These are phyloP conservation scores for Sporisorium iseilematis-ciliati DNA, from an alignment of 1,284 basidiomycete genomes.

Conservation along the genomic window DNA sequence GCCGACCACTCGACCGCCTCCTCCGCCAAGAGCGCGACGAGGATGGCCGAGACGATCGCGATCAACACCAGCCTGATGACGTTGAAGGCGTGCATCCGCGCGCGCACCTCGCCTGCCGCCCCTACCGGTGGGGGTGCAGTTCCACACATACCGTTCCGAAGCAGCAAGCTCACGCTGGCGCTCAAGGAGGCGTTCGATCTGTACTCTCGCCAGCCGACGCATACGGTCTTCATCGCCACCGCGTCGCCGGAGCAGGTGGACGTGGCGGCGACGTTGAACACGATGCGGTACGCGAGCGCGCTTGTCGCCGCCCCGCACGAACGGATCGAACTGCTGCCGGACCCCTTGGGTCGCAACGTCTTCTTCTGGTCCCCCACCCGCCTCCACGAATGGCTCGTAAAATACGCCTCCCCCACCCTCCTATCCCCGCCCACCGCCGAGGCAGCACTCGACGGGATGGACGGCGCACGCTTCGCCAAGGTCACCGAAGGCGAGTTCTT, in stretches of 20 bases:
- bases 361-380: slow-evolving; percentile 28
- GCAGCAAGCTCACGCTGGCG: slow-evolving; percentile 34
- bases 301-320: slow-evolving; percentile 10
- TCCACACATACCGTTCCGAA: slow-evolving; percentile 38
- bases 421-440: not conserved
- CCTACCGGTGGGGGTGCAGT: not conserved
- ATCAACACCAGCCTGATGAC: slow-evolving; percentile 46
- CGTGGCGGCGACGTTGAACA: slow-evolving; percentile 29
- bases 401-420: slow-evolving; percentile 8
- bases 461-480: slow-evolving; percentile 17
- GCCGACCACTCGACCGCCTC: slow-evolving; percentile 14
- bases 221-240: slow-evolving; percentile 43
- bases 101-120: slow-evolving; percentile 9
- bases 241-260: slow-evolving; percentile 14
- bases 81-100: slow-evolving; percentile 32
- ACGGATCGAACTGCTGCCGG: slow-evolving; percentile 18
- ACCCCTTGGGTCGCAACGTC: slow-evolving; percentile 16
- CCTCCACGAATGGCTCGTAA: slow-evolving; percentile 15
- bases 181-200: slow-evolving; percentile 46
- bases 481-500: slow-evolving; percentile 25
- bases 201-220: slow-evolving; percentile 29
- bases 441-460: slow-evolving; percentile 3
- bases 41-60: slow-evolving; percentile 38
- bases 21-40: not conserved
- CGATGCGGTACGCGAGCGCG: slow-evolving; percentile 23